phyloP scores from a whole-genome alignment of 176 grass and related monocot species.

The Aechmea fasciata region DNA sequence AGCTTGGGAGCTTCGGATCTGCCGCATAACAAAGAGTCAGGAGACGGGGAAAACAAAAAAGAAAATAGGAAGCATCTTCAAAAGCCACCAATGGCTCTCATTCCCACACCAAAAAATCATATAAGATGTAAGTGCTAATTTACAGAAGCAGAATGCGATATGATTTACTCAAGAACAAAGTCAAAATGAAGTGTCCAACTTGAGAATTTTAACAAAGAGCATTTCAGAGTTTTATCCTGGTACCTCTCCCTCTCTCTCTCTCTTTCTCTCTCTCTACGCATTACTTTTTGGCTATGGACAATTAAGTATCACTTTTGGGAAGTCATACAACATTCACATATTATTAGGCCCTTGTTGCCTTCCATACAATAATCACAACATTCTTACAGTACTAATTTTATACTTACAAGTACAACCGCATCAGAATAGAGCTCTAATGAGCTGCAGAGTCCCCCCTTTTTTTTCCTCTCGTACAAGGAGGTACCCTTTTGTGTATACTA shows the following conservation, averaged over 20 bases:
- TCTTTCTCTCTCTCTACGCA: no score
- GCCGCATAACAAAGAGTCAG: constrained; percentile 5
- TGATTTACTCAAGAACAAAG: background rate
- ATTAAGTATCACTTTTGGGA: background rate
- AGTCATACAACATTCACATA: background rate
- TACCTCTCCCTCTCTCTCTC: background rate
- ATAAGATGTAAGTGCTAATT: no score
- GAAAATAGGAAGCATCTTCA: no score
- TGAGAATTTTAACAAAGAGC: background rate
- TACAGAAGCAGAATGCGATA: no score
- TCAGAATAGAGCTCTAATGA: no score
- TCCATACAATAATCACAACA: background rate
- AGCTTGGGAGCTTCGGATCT: constrained; percentile 93
- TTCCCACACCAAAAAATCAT: no score
- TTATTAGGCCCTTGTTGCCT: background rate
- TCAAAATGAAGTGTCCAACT: background rate
- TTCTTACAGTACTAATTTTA: no score
- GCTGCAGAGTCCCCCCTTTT: no score
- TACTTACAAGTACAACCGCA: no score
- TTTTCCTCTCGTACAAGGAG: no score
- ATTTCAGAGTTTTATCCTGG: background rate
- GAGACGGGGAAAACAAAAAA: background rate
- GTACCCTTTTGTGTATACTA: no score
- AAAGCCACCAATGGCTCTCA: no score
- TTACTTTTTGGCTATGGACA: background rate